Evolutionary conservation across 192 early-diverging fungal genomes (phyloP).

Genomic region (Allomyces macrogynus): DNA sequence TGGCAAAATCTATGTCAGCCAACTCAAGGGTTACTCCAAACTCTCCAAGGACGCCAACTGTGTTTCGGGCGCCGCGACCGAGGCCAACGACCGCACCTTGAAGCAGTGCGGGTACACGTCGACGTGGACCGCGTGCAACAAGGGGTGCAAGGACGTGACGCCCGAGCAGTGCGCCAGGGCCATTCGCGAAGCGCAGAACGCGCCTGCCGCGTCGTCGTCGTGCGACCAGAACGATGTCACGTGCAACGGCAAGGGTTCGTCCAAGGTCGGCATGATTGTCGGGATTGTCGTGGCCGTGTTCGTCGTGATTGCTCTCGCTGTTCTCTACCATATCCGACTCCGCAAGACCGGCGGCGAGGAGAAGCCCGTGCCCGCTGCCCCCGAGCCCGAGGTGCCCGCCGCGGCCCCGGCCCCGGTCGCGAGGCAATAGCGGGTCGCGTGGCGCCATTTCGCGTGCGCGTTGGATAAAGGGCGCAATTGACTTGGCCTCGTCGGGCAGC

Average conservation of each 20-base stretch:
- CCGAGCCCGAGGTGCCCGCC: not conserved
- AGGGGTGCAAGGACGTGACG: too few relatives aligned
- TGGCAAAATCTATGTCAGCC: too few relatives aligned
- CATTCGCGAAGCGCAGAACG: not conserved
- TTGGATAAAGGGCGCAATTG: slow-evolving; percentile 58
- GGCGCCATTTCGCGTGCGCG: slow-evolving; percentile 53
- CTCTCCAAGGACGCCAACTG: too few relatives aligned
- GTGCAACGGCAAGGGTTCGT: not conserved
- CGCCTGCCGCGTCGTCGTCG: not conserved
- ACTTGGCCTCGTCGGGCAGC: slow-evolving; percentile 40
- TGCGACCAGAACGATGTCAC: not conserved
- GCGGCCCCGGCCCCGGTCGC: too few relatives aligned
- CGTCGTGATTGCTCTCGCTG: not conserved
- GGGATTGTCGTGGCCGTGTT: not conserved
- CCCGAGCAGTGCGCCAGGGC: too few relatives aligned
- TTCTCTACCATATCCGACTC: not conserved
- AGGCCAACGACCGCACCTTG: too few relatives aligned
- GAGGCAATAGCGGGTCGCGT: slow-evolving; percentile 72
- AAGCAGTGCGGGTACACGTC: too few relatives aligned
- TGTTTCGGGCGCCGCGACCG: too few relatives aligned
- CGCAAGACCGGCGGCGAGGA: not conserved
- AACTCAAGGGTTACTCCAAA: too few relatives aligned
- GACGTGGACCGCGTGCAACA: too few relatives aligned
- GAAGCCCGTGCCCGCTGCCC: not conserved
- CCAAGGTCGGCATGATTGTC: not conserved